A percentile compares a stretch with the other conserved stretches of the same genome.
Evolutionary conservation across 1,284 basidiomycete genomes (phyloP).

Genomic region (Melampsora occidentalis): DNA sequence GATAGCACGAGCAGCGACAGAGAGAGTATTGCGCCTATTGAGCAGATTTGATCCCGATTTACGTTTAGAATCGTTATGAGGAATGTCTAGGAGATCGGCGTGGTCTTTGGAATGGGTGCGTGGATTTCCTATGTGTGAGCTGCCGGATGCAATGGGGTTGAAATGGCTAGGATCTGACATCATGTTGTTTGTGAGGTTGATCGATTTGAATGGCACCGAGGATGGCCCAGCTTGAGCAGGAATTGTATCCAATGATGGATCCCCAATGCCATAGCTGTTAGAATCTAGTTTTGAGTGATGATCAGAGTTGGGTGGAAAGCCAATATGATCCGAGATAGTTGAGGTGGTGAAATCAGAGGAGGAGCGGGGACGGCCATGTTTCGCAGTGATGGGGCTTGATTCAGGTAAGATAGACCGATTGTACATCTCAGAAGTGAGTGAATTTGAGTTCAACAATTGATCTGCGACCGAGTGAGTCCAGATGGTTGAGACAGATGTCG

Average conservation of each 20-base stretch:
- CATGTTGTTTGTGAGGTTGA: not conserved
- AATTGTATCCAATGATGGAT: not conserved
- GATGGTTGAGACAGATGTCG: not conserved
- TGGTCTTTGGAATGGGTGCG: too few relatives aligned
- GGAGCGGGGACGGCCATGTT: not conserved
- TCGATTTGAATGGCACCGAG: not conserved
- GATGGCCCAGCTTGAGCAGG: not conserved
- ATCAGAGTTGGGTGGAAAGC: not conserved
- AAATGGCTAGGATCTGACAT: not conserved
- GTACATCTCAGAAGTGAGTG: conserved; percentile 1
- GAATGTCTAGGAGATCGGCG: too few relatives aligned
- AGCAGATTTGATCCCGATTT: not conserved
- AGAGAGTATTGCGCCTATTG: conserved; percentile 5
- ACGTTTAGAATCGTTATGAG: too few relatives aligned
- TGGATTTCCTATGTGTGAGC: not conserved
- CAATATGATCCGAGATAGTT: not conserved
- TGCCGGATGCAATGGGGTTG: not conserved
- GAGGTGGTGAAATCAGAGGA: not conserved
- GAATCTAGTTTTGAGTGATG: not conserved
- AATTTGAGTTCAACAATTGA: not conserved
- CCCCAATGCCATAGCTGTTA: not conserved
- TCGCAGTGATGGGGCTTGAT: not conserved
- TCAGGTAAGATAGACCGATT: conserved; percentile 2
- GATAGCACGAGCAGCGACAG: conserved; percentile 52
- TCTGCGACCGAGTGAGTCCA: not conserved